Base-by-base conservation (phyloP, 2,329 filamentous ascomycete genomes). In the Aspergillus eucalypticola region DNA sequence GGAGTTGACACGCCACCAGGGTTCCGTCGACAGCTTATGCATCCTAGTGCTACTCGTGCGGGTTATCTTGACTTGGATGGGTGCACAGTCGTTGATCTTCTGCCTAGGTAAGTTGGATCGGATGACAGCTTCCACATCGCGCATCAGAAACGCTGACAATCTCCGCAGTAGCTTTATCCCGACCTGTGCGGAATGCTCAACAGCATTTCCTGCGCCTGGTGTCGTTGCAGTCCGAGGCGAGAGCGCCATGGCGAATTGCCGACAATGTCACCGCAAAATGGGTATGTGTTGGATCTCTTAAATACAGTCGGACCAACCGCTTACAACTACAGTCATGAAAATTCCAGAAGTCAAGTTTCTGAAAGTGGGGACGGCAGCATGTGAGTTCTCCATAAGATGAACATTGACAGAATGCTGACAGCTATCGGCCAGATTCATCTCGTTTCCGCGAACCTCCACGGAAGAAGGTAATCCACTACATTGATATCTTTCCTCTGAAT, bases 341-440 rank as follows among this genome's bases (percentile, higher is more conserved):
- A 85, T 95, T 50, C 89, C 89, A 23, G 87, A 92, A 63, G 84
- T 92, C 64, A 91, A 90, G 71, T 92, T 96, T 75, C 82, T 94
- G 32, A 82, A 87, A 65, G 86, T 93, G 67, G 86, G 87, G 6
- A 80, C 82, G 17, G 83, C 83, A 27, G 75, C 79, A n/a, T 75
- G 79, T 79, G 67, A 71, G 76, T 71, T 29, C 19, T 19, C 8
- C 21, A 39, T 15, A 8, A 8, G 29, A 13, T 23, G 41, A 10
- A 21, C 15, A 3, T 8, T 11, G 13, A 6, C 13, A 8, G 10
- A 44, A 29, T 19, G 38, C 54, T 51, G 19, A 49, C 48, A n/a
- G 44, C 10, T 13, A 8, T 8, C 32, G 29, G 10, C 0, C 50
- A 74, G 72, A 69, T 44, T 67, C 72, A 13, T 64, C 69, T 50